A percentile compares a stretch with the other conserved stretches of the same genome.
Conservation (phyloP, 2,329 filamentous ascomycete genomes). For the Didymella exigua region DNA sequence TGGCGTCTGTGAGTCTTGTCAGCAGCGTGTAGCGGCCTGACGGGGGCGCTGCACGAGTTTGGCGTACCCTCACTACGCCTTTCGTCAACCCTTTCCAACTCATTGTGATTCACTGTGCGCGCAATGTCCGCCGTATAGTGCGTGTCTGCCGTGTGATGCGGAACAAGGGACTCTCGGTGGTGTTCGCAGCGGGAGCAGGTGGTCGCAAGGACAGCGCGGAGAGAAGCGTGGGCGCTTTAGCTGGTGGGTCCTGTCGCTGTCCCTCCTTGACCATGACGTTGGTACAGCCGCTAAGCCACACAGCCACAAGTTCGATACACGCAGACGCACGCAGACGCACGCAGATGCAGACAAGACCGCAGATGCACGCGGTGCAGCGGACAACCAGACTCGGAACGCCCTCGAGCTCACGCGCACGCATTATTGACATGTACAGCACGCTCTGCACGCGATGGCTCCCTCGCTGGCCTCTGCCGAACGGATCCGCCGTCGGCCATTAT, state of each 20-base stretch:
- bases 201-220: conserved; percentile 9
- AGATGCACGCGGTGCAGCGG: not conserved
- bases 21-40: conserved; percentile 28
- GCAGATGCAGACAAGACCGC: too few species aligned
- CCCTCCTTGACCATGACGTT: conserved; percentile 6
- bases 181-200: conserved; percentile 2
- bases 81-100: conserved; percentile 97
- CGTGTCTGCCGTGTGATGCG: conserved; percentile 17
- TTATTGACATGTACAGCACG: not conserved
- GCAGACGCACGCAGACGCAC: too few species aligned
- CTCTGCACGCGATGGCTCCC: not conserved
- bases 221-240: conserved; percentile 13
- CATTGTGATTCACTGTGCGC: conserved; percentile 61
- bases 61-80: conserved; percentile 76
- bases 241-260: conserved; percentile 6
- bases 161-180: not conserved
- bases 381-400: not conserved
- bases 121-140: conserved; percentile 4
- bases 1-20: conserved; percentile 65
- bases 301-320: not conserved
- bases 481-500: not conserved
- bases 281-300: not conserved
- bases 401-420: not conserved
- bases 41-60: conserved; percentile 13
- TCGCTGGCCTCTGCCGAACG: not conserved